Evolutionary conservation across 2,329 filamentous ascomycete species (phyloP).

Genomic region (Botrytis galanthina): DNA sequence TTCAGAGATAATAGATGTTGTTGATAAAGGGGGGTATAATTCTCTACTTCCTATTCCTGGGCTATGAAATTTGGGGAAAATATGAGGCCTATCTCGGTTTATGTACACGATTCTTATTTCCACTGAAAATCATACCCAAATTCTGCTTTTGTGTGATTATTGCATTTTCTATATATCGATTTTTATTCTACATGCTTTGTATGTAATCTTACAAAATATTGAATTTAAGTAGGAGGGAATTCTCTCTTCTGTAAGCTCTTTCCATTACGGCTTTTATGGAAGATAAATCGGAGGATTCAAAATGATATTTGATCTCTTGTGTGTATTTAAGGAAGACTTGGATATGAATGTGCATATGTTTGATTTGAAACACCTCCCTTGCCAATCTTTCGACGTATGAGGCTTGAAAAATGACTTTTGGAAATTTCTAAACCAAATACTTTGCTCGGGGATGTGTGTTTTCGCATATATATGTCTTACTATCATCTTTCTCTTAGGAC

Average conservation of each 20-base stretch:
- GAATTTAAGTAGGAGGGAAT: fast-evolving
- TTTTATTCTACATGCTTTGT: neutral
- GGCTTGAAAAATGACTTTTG: neutral
- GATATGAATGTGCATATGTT: neutral
- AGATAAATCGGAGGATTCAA: neutral
- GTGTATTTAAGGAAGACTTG: neutral
- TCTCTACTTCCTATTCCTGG: neutral
- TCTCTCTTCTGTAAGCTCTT: neutral
- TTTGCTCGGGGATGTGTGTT: neutral
- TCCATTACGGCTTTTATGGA: neutral
- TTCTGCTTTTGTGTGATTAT: neutral
- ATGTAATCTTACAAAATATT: neutral
- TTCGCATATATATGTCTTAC: neutral
- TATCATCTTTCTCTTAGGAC: fast-evolving
- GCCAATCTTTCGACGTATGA: neutral
- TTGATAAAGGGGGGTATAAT: neutral
- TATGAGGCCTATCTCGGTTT: neutral
- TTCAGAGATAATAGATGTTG: fast-evolving
- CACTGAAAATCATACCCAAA: neutral
- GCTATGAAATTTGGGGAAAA: neutral
- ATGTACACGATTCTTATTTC: neutral
- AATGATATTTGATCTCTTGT: neutral
- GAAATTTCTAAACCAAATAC: neutral
- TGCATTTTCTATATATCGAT: neutral
- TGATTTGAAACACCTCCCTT: neutral